Evolutionary conservation across 2,329 filamentous ascomycete species (phyloP).

Genomic region (Alternaria hordeiaustralica): DNA sequence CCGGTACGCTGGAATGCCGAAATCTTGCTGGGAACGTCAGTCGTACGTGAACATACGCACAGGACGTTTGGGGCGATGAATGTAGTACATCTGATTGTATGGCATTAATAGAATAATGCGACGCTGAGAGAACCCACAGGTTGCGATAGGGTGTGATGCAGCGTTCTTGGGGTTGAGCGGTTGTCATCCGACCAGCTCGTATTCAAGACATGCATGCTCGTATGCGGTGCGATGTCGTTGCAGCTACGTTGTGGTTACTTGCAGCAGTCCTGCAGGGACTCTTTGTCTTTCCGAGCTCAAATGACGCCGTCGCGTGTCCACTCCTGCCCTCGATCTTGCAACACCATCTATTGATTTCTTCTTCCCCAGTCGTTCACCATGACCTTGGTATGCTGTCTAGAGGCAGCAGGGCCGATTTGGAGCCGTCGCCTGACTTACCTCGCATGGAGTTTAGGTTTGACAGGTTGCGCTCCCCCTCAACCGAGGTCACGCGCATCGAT

Average conservation of each 20-base stretch:
- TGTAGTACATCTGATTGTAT: neutral
- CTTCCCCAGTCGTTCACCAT: conserved; percentile 16
- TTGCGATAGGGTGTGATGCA: neutral
- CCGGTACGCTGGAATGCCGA: neutral
- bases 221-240: conserved; percentile 1
- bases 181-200: neutral
- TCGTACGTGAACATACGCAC: neutral
- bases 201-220: neutral
- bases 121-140: neutral
- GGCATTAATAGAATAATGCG: neutral
- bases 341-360: conserved; percentile 16
- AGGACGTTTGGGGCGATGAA: neutral
- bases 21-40: neutral
- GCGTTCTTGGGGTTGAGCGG: neutral
- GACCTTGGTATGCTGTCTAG: neutral
- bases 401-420: conserved; percentile 23
- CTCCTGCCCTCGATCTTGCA: conserved; percentile 13
- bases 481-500: conserved; percentile 38
- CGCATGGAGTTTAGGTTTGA: conserved; percentile 10
- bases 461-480: conserved; percentile 2
- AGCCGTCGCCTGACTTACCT: conserved; percentile 28
- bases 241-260: neutral
- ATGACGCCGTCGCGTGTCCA: conserved; percentile 28
- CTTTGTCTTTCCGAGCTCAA: neutral
- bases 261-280: conserved; percentile 5